Evolutionary conservation across 2,329 filamentous ascomycete species (phyloP), one percentile per base, ranked within the genome.

Genomic region (Verticillium tricorpus): DNA sequence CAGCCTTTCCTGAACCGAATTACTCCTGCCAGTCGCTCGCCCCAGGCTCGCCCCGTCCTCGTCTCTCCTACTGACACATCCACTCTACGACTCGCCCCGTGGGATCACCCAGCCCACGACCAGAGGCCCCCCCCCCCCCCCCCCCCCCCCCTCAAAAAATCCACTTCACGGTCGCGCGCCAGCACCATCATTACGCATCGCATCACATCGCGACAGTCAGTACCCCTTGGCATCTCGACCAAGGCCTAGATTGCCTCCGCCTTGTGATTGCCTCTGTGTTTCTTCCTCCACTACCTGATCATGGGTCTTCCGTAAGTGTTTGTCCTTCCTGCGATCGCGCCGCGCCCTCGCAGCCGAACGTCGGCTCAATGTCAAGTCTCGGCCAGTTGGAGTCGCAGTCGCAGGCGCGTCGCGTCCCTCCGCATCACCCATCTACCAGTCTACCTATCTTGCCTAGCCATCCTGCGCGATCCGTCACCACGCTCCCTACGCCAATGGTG

Each of bases 301-400:
- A 81, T 81, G 79, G 79, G 79, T 69, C 78, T 80, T 58, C 79
- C 78, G 79, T 81, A 77, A 79, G 79, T 78, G 62, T 11, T 63
- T 35, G 57, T 39, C 54, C 31, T 40, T n/a, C 15, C 60, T 45
- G n/a, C 37, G 58, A 60, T 60, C 62, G 58, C 60, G 50, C 58
- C 56, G 60, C 40, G 61, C 58, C 55, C 62, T n/a, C n/a, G 45
- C 45, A 50, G 45, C 45, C 45, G 57, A 54, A 62, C 58, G 57
- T 57, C 59, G 61, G 64, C 63, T 65, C 63, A 65, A 65, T 37
- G 12, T 61, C 60, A 61, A 6, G 58, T 60, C 60, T 50, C 28
- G 28, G 39, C 28, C 59, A 63, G 63, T 50, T 50, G 45, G 45
- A 50, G 19, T 50, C 19, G 19, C 45, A 50, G 45, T 61, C 57